Evolutionary conservation across 768 basidiomycete genomes (phyloP).

Genomic region (Leccinum variicolor): DNA sequence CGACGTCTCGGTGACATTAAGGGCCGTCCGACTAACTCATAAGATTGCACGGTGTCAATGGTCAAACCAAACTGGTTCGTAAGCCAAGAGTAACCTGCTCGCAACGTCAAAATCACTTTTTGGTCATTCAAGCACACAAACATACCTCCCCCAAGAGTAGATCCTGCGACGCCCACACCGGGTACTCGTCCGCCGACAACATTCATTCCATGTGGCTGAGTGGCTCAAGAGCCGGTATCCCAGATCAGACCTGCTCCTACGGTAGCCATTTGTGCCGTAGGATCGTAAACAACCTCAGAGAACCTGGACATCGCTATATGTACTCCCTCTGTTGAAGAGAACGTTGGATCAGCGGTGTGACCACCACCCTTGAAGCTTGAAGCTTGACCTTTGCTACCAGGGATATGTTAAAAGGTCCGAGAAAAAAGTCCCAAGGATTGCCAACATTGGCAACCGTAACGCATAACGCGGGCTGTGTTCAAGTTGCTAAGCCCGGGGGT

Average conservation of each 20-base stretch:
- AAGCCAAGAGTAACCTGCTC: conserved; percentile 37
- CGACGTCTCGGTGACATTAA: conserved; percentile 30
- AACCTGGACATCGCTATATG: conserved; percentile 56
- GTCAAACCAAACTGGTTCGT: conserved; percentile 62
- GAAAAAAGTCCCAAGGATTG: too few relatives aligned
- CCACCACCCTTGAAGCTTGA: too few relatives aligned
- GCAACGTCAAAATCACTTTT: background rate
- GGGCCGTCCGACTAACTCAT: conserved; percentile 51
- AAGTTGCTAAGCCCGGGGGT: too few relatives aligned
- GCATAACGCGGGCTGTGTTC: too few relatives aligned
- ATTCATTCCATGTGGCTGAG: conserved; percentile 46
- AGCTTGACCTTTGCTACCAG: conserved; percentile 54
- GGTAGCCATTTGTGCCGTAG: conserved; percentile 35
- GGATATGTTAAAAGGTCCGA: background rate
- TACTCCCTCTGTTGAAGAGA: conserved; percentile 57
- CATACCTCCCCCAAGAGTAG: conserved; percentile 54
- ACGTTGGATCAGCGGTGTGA: conserved; percentile 50
- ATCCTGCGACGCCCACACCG: conserved; percentile 58
- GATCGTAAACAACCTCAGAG: conserved; percentile 38
- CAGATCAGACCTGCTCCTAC: conserved; percentile 47
- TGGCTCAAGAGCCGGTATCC: conserved; percentile 56
- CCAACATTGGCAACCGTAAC: too few relatives aligned
- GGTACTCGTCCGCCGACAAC: conserved; percentile 54
- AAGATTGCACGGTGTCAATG: conserved; percentile 51
- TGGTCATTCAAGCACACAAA: background rate